Evolutionary conservation across 2,329 filamentous ascomycete genomes (phyloP).

Genomic region (Fusarium pseudograminearum): DNA sequence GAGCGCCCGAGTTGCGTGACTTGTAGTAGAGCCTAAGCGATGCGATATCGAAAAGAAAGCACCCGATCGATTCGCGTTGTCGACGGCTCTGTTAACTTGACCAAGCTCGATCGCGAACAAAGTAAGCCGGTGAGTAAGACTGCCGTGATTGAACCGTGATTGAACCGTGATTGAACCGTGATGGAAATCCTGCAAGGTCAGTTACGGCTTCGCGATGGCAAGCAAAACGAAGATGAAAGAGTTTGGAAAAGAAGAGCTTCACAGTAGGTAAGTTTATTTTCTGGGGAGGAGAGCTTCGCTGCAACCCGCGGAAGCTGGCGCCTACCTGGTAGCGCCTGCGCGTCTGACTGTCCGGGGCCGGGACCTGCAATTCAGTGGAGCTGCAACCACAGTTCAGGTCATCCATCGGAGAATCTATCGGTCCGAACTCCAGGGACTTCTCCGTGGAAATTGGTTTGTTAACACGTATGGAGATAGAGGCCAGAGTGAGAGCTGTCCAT

Average conservation of each 20-base stretch:
- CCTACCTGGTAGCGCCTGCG: conserved; percentile 37
- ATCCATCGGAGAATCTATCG: conserved; percentile 22
- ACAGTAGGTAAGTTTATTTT: conserved; percentile 29
- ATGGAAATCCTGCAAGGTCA: neutral
- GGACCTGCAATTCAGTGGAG: neutral
- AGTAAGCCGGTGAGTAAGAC: neutral
- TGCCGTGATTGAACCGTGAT: neutral
- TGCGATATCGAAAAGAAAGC: neutral
- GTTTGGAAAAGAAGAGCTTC: conserved; percentile 26
- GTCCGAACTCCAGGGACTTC: conserved; percentile 8
- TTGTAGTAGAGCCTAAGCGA: neutral
- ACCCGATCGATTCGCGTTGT: conserved; percentile 7
- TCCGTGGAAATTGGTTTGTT: conserved; percentile 35
- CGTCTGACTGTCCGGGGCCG: conserved; percentile 27
- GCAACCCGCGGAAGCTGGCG: conserved; percentile 34
- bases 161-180: neutral
- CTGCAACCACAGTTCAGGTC: neutral
- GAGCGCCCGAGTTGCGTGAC: conserved; percentile 4
- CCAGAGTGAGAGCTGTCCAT: conserved; percentile 38
- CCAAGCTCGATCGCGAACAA: conserved; percentile 18
- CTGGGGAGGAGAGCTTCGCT: conserved; percentile 41
- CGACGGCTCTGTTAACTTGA: conserved; percentile 11
- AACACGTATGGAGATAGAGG: conserved; percentile 37
- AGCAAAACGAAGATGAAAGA: neutral
- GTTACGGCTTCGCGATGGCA: neutral